phyloP scores from a whole-genome alignment of 2,329 filamentous ascomycete species.

The Neonectria punicea region DNA sequence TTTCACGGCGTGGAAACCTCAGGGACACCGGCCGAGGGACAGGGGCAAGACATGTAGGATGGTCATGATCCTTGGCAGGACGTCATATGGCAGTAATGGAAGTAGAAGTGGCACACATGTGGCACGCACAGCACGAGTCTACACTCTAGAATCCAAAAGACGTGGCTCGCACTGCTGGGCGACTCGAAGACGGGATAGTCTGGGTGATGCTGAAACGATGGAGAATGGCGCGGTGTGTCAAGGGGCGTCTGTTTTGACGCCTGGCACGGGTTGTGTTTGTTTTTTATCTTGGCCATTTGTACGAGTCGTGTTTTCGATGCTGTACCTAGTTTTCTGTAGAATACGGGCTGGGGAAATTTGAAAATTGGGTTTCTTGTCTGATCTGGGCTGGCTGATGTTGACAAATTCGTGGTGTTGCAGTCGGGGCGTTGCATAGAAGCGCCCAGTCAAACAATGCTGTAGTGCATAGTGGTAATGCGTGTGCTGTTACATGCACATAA shows the following conservation, averaged over 20 bases:
- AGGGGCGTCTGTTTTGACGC: slow-evolving; percentile 21
- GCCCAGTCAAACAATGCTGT: too few relatives aligned
- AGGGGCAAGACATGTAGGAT: slow-evolving; percentile 48
- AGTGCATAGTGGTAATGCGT: neutral
- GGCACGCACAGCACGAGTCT: slow-evolving; percentile 1
- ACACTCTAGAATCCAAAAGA: slow-evolving; percentile 1
- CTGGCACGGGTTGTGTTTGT: slow-evolving; percentile 23
- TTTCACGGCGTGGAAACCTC: slow-evolving; percentile 71
- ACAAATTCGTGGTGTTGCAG: neutral
- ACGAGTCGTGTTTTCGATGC: slow-evolving; percentile 26
- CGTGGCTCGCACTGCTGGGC: slow-evolving; percentile 1
- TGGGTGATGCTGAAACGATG: slow-evolving; percentile 34
- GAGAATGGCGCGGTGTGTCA: slow-evolving; percentile 41
- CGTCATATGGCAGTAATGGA: slow-evolving; percentile 12
- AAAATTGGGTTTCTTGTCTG: slow-evolving; percentile 13
- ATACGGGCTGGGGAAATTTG: slow-evolving; percentile 16
- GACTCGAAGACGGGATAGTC: slow-evolving; percentile 15
- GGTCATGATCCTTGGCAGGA: neutral
- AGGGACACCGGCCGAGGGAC: slow-evolving; percentile 50
- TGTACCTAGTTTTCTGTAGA: slow-evolving; percentile 25
- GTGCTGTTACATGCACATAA: neutral
- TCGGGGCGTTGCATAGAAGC: too few relatives aligned
- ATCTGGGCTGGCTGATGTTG: neutral
- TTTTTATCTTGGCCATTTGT: slow-evolving; percentile 21
- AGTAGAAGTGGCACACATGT: neutral